phyloP scores from a whole-genome alignment of 1,284 basidiomycete genomes.

The Lentinula novae-zelandiae region DNA sequence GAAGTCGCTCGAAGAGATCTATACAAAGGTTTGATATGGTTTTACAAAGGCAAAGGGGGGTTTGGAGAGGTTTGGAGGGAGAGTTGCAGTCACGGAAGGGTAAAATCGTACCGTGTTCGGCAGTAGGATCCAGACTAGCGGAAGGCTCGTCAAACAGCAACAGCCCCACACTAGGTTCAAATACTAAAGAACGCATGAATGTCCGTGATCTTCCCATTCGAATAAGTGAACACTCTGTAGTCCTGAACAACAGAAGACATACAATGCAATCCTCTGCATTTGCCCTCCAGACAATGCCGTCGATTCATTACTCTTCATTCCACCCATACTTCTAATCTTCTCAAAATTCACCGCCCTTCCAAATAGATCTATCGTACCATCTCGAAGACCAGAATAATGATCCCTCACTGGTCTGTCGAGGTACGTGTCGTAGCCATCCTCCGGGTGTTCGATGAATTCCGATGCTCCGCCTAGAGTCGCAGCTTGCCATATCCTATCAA shows the following conservation, averaged over 20 bases:
- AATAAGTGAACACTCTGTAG: background rate
- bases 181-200: constrained; percentile 69
- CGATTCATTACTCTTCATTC: constrained; percentile 33
- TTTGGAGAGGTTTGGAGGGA: too few relatives aligned
- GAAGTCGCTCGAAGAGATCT: constrained; percentile 67
- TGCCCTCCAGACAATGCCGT: constrained; percentile 66
- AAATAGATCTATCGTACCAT: constrained; percentile 36
- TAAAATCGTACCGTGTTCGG: constrained; percentile 55
- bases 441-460: constrained; percentile 56
- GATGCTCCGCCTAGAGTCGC: constrained; percentile 68
- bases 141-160: constrained; percentile 78
- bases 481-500: constrained; percentile 58
- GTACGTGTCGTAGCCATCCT: constrained; percentile 67
- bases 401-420: constrained; percentile 68
- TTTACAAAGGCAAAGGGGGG: constrained; percentile 20
- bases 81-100: too few relatives aligned
- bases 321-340: constrained; percentile 40
- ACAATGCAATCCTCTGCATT: constrained; percentile 76
- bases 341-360: constrained; percentile 51
- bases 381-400: constrained; percentile 59
- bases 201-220: constrained; percentile 56
- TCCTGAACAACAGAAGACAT: constrained; percentile 21
- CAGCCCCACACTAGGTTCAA: constrained; percentile 56
- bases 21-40: background rate
- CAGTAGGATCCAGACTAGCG: constrained; percentile 67